Evolutionary conservation across 129 eudicot genomes (phyloP).

Genomic region (Deinandra increscens): DNA sequence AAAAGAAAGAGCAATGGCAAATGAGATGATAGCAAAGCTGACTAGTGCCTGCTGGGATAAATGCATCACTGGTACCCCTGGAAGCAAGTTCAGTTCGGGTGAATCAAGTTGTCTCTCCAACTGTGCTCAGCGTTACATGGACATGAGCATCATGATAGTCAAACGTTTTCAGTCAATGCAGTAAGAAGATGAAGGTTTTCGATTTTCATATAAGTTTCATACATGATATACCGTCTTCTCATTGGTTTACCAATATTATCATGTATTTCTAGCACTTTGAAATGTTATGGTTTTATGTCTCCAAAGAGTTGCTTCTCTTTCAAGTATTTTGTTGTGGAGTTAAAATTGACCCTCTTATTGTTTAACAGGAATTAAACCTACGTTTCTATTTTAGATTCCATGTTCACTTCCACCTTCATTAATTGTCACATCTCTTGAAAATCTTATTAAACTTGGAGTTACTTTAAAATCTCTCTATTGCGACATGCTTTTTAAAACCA

Average conservation of each 20-base stretch:
- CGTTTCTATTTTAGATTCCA: not conserved
- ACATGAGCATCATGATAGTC: slow-evolving; percentile 64
- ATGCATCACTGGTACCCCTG: slow-evolving; percentile 83
- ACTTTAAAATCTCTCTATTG: too few relatives aligned
- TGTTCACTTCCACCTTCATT: not conserved
- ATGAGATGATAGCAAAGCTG: slow-evolving; percentile 81
- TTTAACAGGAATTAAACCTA: not conserved
- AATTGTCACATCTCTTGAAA: not conserved
- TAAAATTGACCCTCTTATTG: not conserved
- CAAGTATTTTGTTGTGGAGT: not conserved
- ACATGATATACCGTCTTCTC: slow-evolving; percentile 25
- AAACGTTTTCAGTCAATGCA: slow-evolving; percentile 77
- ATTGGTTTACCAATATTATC: slow-evolving; percentile 6
- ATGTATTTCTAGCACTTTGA: slow-evolving; percentile 22
- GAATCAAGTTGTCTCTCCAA: slow-evolving; percentile 74
- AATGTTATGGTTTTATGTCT: slow-evolving; percentile 7
- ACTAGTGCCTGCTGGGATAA: slow-evolving; percentile 90
- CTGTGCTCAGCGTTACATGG: slow-evolving; percentile 85
- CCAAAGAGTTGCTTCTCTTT: not conserved
- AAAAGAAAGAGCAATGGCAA: slow-evolving; percentile 82
- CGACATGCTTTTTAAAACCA: too few relatives aligned
- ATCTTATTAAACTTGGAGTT: too few relatives aligned
- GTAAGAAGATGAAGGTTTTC: slow-evolving; percentile 12
- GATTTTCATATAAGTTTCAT: slow-evolving; percentile 16
- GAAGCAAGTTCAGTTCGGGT: slow-evolving; percentile 91